Evolutionary conservation across 1,139 yeast genomes (phyloP).

Genomic region (Blastobotrys apis): DNA sequence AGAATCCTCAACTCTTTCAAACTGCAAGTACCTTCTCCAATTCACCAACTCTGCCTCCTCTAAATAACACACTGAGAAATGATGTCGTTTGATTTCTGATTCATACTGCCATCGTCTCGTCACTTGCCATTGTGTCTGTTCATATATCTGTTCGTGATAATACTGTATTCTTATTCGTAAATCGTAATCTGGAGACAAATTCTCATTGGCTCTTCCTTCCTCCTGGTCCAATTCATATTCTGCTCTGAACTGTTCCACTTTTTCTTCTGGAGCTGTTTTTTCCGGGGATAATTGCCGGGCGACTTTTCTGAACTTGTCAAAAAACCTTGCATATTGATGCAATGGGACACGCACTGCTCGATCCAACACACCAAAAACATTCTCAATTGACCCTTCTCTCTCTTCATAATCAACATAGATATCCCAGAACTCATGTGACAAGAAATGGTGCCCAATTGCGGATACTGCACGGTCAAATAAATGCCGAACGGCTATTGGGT

Average conservation of each 20-base stretch:
- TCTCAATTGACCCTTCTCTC: constrained; percentile 36
- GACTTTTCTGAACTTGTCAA: constrained; percentile 30
- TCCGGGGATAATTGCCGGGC: constrained; percentile 28
- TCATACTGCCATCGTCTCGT: constrained; percentile 59
- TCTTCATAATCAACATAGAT: constrained; percentile 56
- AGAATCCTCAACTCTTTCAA: constrained; percentile 39
- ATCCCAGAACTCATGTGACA: constrained; percentile 72
- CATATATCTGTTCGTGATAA: constrained; percentile 46
- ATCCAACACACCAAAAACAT: constrained; percentile 46
- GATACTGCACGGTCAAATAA: constrained; percentile 60
- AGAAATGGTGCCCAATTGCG: constrained; percentile 67
- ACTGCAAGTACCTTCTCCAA: constrained; percentile 62
- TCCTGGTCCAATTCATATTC: constrained; percentile 29
- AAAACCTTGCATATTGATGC: constrained; percentile 66
- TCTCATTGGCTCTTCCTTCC: constrained; percentile 14
- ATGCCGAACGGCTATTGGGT: constrained; percentile 22
- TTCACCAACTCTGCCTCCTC: constrained; percentile 46
- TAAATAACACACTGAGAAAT: constrained; percentile 44
- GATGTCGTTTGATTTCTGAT: constrained; percentile 49
- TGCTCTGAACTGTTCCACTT: constrained; percentile 28
- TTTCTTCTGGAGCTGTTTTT: constrained; percentile 25
- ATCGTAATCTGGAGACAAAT: constrained; percentile 27
- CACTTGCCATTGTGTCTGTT: constrained; percentile 56
- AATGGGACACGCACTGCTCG: constrained; percentile 66
- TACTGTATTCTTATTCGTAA: constrained; percentile 28